Percentiles rank a stretch among this genome's conserved stretches.
phyloP scores from a whole-genome alignment of 805 yeast species.

The Cyberlindnera maclurae region DNA sequence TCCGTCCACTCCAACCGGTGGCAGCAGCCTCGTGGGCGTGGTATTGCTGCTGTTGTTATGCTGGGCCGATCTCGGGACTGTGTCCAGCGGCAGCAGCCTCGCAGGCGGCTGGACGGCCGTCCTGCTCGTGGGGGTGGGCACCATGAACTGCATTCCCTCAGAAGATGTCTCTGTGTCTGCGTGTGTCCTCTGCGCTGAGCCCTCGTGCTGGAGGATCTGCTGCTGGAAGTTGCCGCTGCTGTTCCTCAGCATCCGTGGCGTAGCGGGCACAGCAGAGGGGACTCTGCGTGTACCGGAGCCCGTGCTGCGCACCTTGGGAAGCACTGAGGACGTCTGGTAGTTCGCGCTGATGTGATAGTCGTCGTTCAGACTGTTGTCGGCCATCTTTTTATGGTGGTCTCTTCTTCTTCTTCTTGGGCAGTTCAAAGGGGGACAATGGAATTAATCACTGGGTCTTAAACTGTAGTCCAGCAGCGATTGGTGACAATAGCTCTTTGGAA shows the following conservation, averaged over 20 bases:
- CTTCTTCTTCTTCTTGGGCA: too few relatives aligned
- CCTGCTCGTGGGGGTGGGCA: not conserved
- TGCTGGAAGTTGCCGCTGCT: conserved; percentile 34
- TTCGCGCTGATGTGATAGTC: conserved; percentile 22
- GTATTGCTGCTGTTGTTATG: conserved; percentile 2
- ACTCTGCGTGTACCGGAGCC: conserved; percentile 9
- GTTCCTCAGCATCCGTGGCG: conserved; percentile 63
- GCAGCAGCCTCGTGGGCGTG: conserved; percentile 12
- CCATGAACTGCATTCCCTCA: too few relatives aligned
- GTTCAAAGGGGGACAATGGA: too few relatives aligned
- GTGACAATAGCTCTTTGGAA: too few relatives aligned
- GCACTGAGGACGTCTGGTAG: conserved; percentile 16
- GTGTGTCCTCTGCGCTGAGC: conserved; percentile 2
- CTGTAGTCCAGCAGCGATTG: too few relatives aligned
- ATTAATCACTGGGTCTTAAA: too few relatives aligned
- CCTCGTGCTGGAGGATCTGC: conserved; percentile 4
- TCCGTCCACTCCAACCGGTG: conserved; percentile 16
- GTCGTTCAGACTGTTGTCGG: conserved; percentile 7
- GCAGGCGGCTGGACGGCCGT: conserved; percentile 6
- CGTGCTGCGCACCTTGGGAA: conserved; percentile 23
- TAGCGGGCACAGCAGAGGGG: conserved; percentile 43
- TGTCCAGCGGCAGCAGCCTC: conserved; percentile 10
- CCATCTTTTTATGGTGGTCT: too few relatives aligned
- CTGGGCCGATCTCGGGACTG: conserved; percentile 1
- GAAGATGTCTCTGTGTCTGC: not conserved